Conservation (phyloP, 2,329 filamentous ascomycete genomes). For the Aureobasidium sp. region DNA sequence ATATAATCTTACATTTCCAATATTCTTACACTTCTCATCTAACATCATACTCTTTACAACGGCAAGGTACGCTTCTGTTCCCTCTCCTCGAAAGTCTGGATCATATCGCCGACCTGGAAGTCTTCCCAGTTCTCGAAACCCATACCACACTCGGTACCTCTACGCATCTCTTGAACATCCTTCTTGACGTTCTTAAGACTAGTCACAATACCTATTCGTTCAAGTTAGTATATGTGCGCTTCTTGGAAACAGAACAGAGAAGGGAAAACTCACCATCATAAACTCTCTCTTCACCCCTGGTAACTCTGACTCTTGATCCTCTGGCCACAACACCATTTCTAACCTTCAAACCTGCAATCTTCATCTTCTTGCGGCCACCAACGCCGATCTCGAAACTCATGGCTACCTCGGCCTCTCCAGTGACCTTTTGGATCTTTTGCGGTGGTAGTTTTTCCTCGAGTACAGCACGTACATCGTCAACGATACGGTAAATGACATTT, state of each 20-base stretch:
- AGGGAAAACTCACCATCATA: slow-evolving; percentile 66
- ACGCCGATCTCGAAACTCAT: slow-evolving; percentile 78
- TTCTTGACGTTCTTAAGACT: slow-evolving; percentile 91
- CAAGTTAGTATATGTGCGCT: slow-evolving; percentile 8
- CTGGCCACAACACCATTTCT: slow-evolving; percentile 66
- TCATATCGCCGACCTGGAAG: slow-evolving; percentile 70
- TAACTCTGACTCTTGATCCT: slow-evolving; percentile 58
- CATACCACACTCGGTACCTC: slow-evolving; percentile 89
- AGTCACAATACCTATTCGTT: slow-evolving; percentile 56
- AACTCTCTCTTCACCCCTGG: slow-evolving; percentile 58
- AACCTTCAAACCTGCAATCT: slow-evolving; percentile 81
- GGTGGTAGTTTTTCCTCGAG: slow-evolving; percentile 64
- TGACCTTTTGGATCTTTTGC: slow-evolving; percentile 57
- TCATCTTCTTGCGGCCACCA: slow-evolving; percentile 59
- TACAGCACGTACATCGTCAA: slow-evolving; percentile 60
- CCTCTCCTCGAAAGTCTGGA: slow-evolving; percentile 80
- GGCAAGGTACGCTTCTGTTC: slow-evolving; percentile 56
- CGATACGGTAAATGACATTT: slow-evolving; percentile 74
- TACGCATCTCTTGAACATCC: slow-evolving; percentile 79
- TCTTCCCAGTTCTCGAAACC: slow-evolving; percentile 72
- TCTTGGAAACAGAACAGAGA: neutral
- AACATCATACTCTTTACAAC: slow-evolving; percentile 2
- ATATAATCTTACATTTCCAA: neutral
- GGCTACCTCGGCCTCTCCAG: slow-evolving; percentile 79
- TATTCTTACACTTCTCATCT: neutral